Percentiles rank a stretch among this genome's conserved stretches.
Evolutionary conservation across 805 yeast genomes (phyloP).

Genomic region (Wickerhamiella nectarea): DNA sequence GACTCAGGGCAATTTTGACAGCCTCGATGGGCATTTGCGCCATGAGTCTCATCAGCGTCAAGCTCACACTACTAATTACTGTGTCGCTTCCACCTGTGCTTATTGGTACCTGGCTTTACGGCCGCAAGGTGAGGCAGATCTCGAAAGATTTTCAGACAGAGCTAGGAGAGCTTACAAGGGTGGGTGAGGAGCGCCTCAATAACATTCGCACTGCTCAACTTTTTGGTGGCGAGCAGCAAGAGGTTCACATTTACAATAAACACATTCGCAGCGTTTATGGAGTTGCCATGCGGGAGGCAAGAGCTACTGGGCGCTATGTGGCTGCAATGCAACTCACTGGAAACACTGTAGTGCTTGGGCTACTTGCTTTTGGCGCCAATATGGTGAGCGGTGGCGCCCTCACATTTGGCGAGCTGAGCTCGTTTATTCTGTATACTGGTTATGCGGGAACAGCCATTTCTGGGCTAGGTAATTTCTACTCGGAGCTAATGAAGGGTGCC

Average conservation of each 20-base stretch:
- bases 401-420: conserved; percentile 77
- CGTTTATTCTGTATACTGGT: conserved; percentile 90
- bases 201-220: conserved; percentile 81
- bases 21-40: conserved; percentile 78
- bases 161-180: conserved; percentile 74
- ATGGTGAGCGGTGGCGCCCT: conserved; percentile 67
- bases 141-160: conserved; percentile 71
- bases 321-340: conserved; percentile 78
- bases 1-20: conserved; percentile 68
- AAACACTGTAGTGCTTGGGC: conserved; percentile 60
- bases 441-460: conserved; percentile 88
- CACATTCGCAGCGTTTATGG: conserved; percentile 53
- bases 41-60: conserved; percentile 81
- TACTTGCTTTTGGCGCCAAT: conserved; percentile 66
- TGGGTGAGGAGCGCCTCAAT: conserved; percentile 79
- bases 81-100: conserved; percentile 73
- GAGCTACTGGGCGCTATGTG: conserved; percentile 58
- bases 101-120: conserved; percentile 67
- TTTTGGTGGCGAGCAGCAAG: conserved; percentile 72
- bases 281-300: conserved; percentile 69
- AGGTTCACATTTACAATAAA: conserved; percentile 58
- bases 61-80: conserved; percentile 70
- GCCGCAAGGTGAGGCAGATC: conserved; percentile 58
- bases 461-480: conserved; percentile 80
- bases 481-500: conserved; percentile 92